Evolutionary conservation across 192 early-diverging fungal species (phyloP).

Genomic region (Dissophora ornata): DNA sequence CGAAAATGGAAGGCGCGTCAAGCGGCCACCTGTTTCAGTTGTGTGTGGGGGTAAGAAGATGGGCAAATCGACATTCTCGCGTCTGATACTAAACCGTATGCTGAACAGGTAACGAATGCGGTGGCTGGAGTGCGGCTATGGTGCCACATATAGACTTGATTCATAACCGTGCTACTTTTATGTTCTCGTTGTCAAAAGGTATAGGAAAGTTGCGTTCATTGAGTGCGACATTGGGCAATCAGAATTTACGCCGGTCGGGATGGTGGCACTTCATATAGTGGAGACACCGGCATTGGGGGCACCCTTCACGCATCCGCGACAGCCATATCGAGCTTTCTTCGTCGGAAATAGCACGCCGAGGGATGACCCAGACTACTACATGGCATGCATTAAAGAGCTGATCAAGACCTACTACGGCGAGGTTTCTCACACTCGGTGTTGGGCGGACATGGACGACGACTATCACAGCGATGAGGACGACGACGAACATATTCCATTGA

Average conservation of each 20-base stretch:
- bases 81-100: constrained; percentile 80
- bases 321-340: constrained; percentile 75
- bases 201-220: constrained; percentile 79
- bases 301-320: constrained; percentile 80
- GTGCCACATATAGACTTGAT: not conserved
- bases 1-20: constrained; percentile 22
- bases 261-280: constrained; percentile 82
- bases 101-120: constrained; percentile 68
- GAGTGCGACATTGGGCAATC: constrained; percentile 95
- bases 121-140: not conserved
- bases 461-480: constrained; percentile 51
- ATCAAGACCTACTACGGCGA: constrained; percentile 67
- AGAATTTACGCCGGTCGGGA: constrained; percentile 86
- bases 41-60: constrained; percentile 83
- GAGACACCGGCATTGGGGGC: constrained; percentile 80
- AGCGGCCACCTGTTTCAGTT: constrained; percentile 63
- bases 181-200: constrained; percentile 39
- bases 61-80: constrained; percentile 93
- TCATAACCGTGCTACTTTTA: not conserved
- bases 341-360: constrained; percentile 82
- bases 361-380: constrained; percentile 86
- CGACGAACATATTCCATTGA: constrained; percentile 72
- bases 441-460: constrained; percentile 21
- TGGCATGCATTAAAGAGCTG: constrained; percentile 72
- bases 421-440: constrained; percentile 39